phyloP scores from a whole-genome alignment of 768 basidiomycete species.

The Boletus insuetus region DNA sequence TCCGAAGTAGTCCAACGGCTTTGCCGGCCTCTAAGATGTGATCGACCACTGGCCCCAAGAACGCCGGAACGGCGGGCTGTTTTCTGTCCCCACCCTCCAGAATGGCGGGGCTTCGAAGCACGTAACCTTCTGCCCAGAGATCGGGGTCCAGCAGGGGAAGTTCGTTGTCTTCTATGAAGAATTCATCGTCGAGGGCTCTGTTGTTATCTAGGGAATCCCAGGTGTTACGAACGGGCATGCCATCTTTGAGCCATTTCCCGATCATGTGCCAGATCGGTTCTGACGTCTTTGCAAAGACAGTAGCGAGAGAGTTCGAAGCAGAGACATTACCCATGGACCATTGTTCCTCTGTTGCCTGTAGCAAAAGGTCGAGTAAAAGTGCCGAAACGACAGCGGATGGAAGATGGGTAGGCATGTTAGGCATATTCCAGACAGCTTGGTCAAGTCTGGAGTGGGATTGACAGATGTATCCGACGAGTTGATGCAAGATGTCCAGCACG shows the following conservation, averaged over 20 bases:
- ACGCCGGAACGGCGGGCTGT: conserved; percentile 46
- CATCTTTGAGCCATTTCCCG: conserved; percentile 67
- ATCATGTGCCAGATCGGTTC: conserved; percentile 78
- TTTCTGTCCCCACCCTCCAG: conserved; percentile 26
- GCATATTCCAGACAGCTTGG: conserved; percentile 40
- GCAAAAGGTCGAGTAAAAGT: conserved; percentile 59
- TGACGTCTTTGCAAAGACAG: conserved; percentile 57
- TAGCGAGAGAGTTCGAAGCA: conserved; percentile 55
- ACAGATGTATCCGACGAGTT: conserved; percentile 29
- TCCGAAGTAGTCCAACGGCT: conserved; percentile 69
- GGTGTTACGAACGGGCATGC: conserved; percentile 54
- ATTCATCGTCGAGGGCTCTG: conserved; percentile 59
- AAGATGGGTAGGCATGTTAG: conserved; percentile 37
- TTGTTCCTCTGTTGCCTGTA: conserved; percentile 55
- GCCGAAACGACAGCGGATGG: conserved; percentile 55
- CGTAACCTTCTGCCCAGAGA: conserved; percentile 77
- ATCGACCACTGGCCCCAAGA: conserved; percentile 59
- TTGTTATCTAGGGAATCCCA: conserved; percentile 23
- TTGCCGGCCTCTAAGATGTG: conserved; percentile 69
- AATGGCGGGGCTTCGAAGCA: conserved; percentile 43
- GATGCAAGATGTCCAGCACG: conserved; percentile 48
- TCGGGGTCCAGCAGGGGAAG: conserved; percentile 65
- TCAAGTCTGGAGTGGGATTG: conserved; percentile 27
- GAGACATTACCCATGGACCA: conserved; percentile 54
- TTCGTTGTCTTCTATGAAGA: conserved; percentile 76